Evolutionary conservation across 441 rosid species (phyloP).

Genomic region (Eugenia klotzschiana): DNA sequence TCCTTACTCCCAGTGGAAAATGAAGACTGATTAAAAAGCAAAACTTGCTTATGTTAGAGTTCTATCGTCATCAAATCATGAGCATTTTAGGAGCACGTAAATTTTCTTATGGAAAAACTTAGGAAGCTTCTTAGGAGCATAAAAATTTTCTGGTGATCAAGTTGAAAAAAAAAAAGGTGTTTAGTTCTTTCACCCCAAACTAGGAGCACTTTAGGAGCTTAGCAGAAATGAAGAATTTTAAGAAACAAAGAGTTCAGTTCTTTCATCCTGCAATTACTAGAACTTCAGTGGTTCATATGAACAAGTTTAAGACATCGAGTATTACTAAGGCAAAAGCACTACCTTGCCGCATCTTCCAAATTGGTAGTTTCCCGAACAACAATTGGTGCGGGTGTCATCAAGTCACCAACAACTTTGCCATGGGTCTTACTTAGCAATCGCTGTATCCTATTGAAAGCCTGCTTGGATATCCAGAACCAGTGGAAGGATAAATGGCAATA

Average conservation of each 20-base stretch:
- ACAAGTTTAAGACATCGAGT: neutral
- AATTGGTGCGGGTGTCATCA: constrained; percentile 83
- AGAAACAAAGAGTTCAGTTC: neutral
- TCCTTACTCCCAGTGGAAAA: neutral
- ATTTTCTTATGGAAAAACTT: neutral
- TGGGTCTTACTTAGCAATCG: constrained; percentile 55
- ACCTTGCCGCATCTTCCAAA: constrained; percentile 85
- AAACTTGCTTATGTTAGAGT: neutral
- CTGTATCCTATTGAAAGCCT: constrained; percentile 74
- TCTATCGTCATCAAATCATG: neutral
- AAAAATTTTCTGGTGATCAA: neutral
- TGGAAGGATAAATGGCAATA: neutral
- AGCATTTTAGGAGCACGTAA: neutral
- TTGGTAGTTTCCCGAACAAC: constrained; percentile 60
- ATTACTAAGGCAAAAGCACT: neutral
- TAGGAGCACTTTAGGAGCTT: neutral
- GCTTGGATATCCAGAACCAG: constrained; percentile 13
- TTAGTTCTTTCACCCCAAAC: neutral
- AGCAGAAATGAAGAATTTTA: neutral
- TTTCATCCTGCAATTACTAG: neutral
- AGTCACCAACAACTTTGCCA: constrained; percentile 78
- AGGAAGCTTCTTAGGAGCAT: neutral
- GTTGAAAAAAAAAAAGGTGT: neutral
- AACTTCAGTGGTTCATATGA: neutral
- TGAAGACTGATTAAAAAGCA: neutral